Base-by-base conservation (phyloP, 495 filamentous ascomycete genomes). In the Xylaria flabelliformis region DNA sequence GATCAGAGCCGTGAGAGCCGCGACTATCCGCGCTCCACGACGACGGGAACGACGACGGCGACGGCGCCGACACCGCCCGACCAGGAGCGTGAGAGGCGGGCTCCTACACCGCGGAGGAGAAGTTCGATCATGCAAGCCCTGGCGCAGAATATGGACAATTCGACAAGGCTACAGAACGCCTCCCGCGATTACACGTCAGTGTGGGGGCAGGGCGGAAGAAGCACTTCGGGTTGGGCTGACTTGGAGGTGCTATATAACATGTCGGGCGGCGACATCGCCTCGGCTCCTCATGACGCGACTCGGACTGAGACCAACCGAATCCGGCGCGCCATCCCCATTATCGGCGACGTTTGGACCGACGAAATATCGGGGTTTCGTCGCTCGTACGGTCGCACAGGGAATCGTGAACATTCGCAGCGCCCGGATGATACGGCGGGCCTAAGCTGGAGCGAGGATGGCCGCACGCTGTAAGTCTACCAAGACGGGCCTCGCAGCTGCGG, bases 361-460 rank as follows among this genome's bases (percentile, higher is more conserved):
- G 77, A 77, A 19, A 42, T 46, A 19, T 70, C 73, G 10, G 61
- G 74, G 10, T 72, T 76, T 48, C 75, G 75, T 32, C 75, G 75
- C 3, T 63, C 73, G 29, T 73, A 73, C 29, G 56, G 64, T n/a
- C 72, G 76, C 46, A 69, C 72, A 42, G 75, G 75, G 15, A 72
- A 62, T 39, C 77, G 77, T 9, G 74, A 81, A 9, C 74, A 77
- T 63, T 74, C 74, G 6, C 80, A 83, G 24, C 77, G 82, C 53
- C 75, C 83, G 1, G 79, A 84, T 51, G 83, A 87, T 64, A 93
- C 91, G 2, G 90, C 91, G 61, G 92, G 92, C 21, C 79, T 92
- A 67, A 85, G 88, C 10, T 94, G 91, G 91, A 91, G 90, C 67
- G 84, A 85, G 17, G 88, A 94, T 76, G 92, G 92, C 7, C 85